Base-by-base conservation (phyloP, 177 flowering plant genomes). In the Vitis hybrid region DNA sequence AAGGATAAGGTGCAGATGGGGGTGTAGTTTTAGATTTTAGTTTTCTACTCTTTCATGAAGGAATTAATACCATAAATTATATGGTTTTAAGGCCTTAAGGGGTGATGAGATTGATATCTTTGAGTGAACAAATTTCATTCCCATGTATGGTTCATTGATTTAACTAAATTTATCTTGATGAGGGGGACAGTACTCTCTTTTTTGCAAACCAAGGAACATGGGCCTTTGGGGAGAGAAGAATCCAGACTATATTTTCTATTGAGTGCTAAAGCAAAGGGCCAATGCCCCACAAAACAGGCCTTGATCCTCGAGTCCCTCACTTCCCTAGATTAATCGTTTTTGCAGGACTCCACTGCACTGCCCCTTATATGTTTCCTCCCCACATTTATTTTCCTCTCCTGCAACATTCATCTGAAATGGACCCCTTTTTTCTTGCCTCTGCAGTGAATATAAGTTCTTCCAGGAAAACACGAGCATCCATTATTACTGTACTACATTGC, bases 181-280 rank as follows among this genome's bases (percentile, higher is more conserved):
- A 57, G 72, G 63, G 2, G 52, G 69, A 65, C 57, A 60, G 62
- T 64, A 65, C 48, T 65, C 57, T 71, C 60, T 70, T 58, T 68
- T 71, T 68, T 15, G 75, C 65, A 74, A 71, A 75, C 68, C 78
- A 75, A 71, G 78, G 72, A 75, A 64, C 72, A 64, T 66, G 78
- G 59, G 9, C 6, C 49, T 18, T 18, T 15, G 27, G 27, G 30
- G 30, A 27, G 30, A 40, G 48, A 40, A 40, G 48, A 40, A 40
- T 30, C 48, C 9, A 40, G 48, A 40, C 48, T 6, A 40, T 40
- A 19, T 57, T 13, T 30, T 17, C 52, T 35, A 49, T 13, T 27
- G 32, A 40, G 60, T 49, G 15, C 49, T 40, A 61, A 56, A 59
- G 54, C 55, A 63, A 35, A 64, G 76, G 62, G 64, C 64, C 69